Conservation (phyloP, 257 asterid genomes). For the Rauvolfia tetraphylla region DNA sequence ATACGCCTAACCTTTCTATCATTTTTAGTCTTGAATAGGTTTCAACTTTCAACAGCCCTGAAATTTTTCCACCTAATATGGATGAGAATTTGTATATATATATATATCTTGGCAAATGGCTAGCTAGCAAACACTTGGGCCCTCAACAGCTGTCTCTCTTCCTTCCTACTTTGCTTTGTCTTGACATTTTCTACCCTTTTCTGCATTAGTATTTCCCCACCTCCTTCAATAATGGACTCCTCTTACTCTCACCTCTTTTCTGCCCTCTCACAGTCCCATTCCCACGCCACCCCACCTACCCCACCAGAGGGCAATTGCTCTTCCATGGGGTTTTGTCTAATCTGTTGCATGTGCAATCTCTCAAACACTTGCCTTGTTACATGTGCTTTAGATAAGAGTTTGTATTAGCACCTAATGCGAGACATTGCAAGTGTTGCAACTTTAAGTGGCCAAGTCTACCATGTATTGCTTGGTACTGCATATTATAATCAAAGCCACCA, state of each 20-base stretch:
- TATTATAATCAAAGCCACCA: slow-evolving; percentile 4
- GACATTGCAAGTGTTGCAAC: neutral
- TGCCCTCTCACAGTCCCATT: neutral
- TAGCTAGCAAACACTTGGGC: slow-evolving; percentile 4
- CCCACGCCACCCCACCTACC: neutral
- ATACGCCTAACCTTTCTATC: neutral
- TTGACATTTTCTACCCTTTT: slow-evolving; percentile 9
- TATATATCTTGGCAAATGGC: neutral
- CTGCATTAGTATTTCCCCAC: slow-evolving; percentile 9
- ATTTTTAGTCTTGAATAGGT: neutral
- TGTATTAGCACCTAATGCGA: neutral
- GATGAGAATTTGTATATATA: neutral
- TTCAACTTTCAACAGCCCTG: neutral
- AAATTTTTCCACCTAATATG: neutral
- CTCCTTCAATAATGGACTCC: slow-evolving; percentile 11
- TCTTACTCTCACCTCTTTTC: neutral
- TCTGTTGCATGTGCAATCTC: slow-evolving; percentile 3
- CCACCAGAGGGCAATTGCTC: neutral
- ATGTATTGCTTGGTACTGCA: neutral
- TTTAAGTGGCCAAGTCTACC: slow-evolving; percentile 1
- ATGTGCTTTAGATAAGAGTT: slow-evolving; percentile 8
- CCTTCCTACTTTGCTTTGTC: slow-evolving; percentile 11
- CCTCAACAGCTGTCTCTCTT: slow-evolving; percentile 19
- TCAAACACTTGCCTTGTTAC: neutral
- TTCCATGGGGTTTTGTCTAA: neutral